These are phyloP conservation scores for Malania oleifera DNA, from an alignment of 164 flowering plant genomes.

Conservation along the genomic window DNA sequence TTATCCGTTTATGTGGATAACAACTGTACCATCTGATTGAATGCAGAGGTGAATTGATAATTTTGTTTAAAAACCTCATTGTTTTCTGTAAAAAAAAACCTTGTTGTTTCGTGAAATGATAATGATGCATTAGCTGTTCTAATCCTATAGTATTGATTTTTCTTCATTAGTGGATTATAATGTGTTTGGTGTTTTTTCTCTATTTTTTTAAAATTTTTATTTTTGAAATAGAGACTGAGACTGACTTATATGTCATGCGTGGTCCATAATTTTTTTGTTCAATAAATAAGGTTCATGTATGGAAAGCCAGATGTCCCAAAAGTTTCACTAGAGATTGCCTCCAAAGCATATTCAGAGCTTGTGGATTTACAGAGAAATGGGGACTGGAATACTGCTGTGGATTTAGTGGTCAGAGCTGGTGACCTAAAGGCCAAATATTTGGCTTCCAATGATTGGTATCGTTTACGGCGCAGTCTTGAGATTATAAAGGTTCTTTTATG, in stretches of 20 bases:
- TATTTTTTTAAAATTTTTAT: too few species aligned
- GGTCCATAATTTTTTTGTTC: not conserved
- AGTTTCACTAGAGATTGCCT: conserved; percentile 65
- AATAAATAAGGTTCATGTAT: conserved; percentile 68
- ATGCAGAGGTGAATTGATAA: too few species aligned
- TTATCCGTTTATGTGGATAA: too few species aligned
- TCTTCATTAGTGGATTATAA: too few species aligned
- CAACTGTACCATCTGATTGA: too few species aligned
- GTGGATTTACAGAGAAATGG: conserved; percentile 43
- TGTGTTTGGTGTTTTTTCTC: too few species aligned
- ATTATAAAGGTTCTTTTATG: conserved; percentile 61
- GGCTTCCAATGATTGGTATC: conserved; percentile 85
- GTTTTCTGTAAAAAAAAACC: too few species aligned
- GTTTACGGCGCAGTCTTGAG: conserved; percentile 85
- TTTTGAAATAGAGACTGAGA: too few species aligned
- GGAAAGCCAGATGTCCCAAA: conserved; percentile 97
- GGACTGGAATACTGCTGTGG: conserved; percentile 90
- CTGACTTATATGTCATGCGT: not conserved
- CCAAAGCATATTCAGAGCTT: conserved; percentile 63
- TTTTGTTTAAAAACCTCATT: too few species aligned
- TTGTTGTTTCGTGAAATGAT: too few species aligned
- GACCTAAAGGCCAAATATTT: conserved; percentile 56
- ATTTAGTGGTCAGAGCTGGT: conserved; percentile 77
- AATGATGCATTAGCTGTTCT: too few species aligned
- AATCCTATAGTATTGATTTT: too few species aligned